phyloP scores from a whole-genome alignment of 1,284 basidiomycete species.

The Baeospora myosura region DNA sequence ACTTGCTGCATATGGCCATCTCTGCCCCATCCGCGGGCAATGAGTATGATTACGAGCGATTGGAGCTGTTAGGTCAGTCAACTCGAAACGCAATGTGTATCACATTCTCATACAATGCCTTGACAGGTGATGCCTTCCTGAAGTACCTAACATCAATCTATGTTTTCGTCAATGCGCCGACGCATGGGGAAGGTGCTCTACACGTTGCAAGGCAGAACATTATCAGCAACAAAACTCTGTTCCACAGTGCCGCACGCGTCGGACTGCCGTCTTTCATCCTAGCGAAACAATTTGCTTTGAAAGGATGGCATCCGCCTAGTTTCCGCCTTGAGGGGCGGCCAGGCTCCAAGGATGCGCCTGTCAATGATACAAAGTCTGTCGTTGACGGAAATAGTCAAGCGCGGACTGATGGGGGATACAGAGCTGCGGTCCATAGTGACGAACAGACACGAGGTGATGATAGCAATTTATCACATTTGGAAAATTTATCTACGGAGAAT shows the following conservation, averaged over 20 bases:
- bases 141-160: slow-evolving; percentile 72
- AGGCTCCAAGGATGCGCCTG: too few relatives aligned
- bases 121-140: slow-evolving; percentile 68
- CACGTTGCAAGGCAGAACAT: slow-evolving; percentile 58
- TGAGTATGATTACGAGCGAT: slow-evolving; percentile 71
- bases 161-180: slow-evolving; percentile 61
- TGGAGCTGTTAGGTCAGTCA: slow-evolving; percentile 66
- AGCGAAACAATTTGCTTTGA: slow-evolving; percentile 60
- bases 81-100: slow-evolving; percentile 3
- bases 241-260: slow-evolving; percentile 43
- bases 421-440: too few relatives aligned
- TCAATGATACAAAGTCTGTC: too few relatives aligned
- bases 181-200: slow-evolving; percentile 52
- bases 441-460: too few relatives aligned
- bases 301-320: slow-evolving; percentile 55
- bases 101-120: slow-evolving; percentile 9
- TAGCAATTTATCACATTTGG: too few relatives aligned
- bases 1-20: slow-evolving; percentile 56
- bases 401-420: too few relatives aligned
- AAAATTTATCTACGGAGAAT: too few relatives aligned
- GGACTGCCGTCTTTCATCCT: slow-evolving; percentile 66
- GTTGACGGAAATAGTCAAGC: too few relatives aligned
- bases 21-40: slow-evolving; percentile 58
- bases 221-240: slow-evolving; percentile 66
- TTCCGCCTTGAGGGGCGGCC: slow-evolving; percentile 27